Base-by-base conservation (phyloP, 192 early-diverging fungal species). In the Diversispora epigaea region DNA sequence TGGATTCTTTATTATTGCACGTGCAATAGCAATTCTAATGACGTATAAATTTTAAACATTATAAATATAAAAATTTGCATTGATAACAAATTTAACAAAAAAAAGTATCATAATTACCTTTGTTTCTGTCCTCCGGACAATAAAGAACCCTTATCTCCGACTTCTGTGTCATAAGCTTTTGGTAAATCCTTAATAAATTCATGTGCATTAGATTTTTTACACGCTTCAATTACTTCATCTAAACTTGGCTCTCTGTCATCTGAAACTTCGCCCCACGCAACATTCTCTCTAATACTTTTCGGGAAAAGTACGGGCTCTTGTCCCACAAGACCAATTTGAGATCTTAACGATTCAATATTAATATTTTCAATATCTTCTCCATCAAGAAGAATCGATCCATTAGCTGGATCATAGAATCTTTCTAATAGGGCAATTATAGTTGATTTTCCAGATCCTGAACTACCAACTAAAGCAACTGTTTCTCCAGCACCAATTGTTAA, bases 111-210 rank as follows among this genome's bases (percentile, higher is more conserved):
- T 49, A 32, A 32, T 32, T 32, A 32, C 25, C 93, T 90, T 80
- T 95, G 95, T 80, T 95, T 95, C 82, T 96, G 95, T 46, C 95
- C 95, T 44, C 94, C 95, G n/a, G 90, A 92, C 0, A 96, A 76
- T 76, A 86, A 73, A 43, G 92, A 83, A 14, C 92, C 93, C 43
- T 86, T 81, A 78, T 97, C 95, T 65, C 97, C 97, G 43, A 96
- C 94, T 75, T 90, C 76, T 0, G 96, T 96, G 63, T 96, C 89
- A 85, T 96, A 95, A n/a, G 88, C 88, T n/a, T 92, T 79, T 43
- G 92, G 91, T 55, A 94, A 84, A 11, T 82, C 82, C 57, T 82
- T 80, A 67, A 95, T 91, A 74, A 94, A 95, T 11, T 88, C 84
- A 49, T 92, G 86, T 10, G 90, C 90, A 73, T 95, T 95, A 41